Conservation (phyloP, 345 rosid species). For the Abelmoschus esculentus region DNA sequence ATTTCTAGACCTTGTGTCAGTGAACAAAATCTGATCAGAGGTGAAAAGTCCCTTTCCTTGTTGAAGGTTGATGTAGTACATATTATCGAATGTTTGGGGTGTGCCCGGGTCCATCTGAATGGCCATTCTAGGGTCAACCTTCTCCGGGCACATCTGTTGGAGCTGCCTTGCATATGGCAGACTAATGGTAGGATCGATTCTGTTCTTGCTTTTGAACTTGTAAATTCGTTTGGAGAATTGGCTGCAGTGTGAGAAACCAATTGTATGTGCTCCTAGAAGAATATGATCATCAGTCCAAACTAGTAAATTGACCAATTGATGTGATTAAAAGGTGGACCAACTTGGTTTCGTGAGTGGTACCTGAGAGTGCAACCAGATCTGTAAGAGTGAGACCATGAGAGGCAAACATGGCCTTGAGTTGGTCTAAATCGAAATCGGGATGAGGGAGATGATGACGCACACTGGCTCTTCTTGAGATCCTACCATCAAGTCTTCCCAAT, state of each 20-base stretch:
- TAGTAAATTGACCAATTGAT: background rate
- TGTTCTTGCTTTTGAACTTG: conserved; percentile 1
- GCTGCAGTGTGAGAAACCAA: conserved; percentile 23
- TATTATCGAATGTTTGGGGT: conserved; percentile 7
- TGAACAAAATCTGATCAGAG: conserved; percentile 12
- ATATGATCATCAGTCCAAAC: background rate
- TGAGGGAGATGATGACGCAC: conserved; percentile 14
- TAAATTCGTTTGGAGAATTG: conserved; percentile 14
- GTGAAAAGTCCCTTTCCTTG: conserved; percentile 16
- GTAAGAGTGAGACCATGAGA: conserved; percentile 11
- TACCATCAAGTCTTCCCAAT: conserved; percentile 19
- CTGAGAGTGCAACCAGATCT: conserved; percentile 22
- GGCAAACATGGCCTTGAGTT: conserved; percentile 16
- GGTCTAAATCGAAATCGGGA: conserved; percentile 9
- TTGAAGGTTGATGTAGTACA: conserved; percentile 19
- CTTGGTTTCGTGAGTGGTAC: background rate
- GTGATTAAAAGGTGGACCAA: background rate
- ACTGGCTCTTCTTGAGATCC: conserved; percentile 7
- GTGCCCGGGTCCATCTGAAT: conserved; percentile 13
- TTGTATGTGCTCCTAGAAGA: conserved; percentile 18
- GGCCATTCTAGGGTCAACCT: conserved; percentile 14
- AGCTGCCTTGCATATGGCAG: conserved; percentile 10
- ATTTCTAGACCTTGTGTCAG: conserved; percentile 1
- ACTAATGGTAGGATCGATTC: conserved; percentile 13
- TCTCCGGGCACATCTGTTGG: conserved; percentile 1